phyloP scores from a whole-genome alignment of 371 early-diverging fungal species.

The Quaeritorhiza haematococci region DNA sequence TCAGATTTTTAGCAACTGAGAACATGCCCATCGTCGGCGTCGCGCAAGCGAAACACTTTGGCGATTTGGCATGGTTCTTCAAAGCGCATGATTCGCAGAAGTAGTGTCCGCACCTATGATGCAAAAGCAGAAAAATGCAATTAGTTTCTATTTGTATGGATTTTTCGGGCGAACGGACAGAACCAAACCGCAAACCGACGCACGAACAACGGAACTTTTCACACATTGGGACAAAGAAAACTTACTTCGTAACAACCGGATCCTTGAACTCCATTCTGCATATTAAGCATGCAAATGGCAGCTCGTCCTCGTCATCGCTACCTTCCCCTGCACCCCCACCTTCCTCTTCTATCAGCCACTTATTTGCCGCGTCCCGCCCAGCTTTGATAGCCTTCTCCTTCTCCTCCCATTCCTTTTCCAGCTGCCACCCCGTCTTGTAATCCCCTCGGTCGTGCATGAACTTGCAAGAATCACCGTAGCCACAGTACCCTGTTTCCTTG shows the following conservation, averaged over 20 bases:
- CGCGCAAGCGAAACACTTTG: slow-evolving; percentile 90
- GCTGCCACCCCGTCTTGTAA: slow-evolving; percentile 93
- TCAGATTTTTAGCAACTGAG: slow-evolving; percentile 72
- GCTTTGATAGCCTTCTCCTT: slow-evolving; percentile 45
- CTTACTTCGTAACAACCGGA: slow-evolving; percentile 82
- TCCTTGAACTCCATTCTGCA: slow-evolving; percentile 80
- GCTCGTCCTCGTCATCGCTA: slow-evolving; percentile 54
- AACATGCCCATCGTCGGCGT: slow-evolving; percentile 82
- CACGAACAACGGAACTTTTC: background rate
- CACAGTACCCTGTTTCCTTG: slow-evolving; percentile 79
- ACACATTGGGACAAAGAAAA: slow-evolving; percentile 1
- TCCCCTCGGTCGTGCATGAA: slow-evolving; percentile 97
- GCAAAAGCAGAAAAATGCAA: background rate
- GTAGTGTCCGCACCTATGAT: slow-evolving; percentile 76
- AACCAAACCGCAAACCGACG: slow-evolving; percentile 8
- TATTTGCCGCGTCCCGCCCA: background rate
- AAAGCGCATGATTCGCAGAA: slow-evolving; percentile 95
- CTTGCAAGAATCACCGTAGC: slow-evolving; percentile 94
- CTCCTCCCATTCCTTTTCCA: slow-evolving; percentile 92
- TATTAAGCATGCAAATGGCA: slow-evolving; percentile 92
- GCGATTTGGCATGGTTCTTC: slow-evolving; percentile 66
- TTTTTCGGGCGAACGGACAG: no score
- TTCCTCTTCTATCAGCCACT: slow-evolving; percentile 33
- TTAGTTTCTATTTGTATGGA: no score
- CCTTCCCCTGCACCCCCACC: slow-evolving; percentile 49